Conservation (phyloP, 768 basidiomycete species). For the Naganishia vishniacii region DNA sequence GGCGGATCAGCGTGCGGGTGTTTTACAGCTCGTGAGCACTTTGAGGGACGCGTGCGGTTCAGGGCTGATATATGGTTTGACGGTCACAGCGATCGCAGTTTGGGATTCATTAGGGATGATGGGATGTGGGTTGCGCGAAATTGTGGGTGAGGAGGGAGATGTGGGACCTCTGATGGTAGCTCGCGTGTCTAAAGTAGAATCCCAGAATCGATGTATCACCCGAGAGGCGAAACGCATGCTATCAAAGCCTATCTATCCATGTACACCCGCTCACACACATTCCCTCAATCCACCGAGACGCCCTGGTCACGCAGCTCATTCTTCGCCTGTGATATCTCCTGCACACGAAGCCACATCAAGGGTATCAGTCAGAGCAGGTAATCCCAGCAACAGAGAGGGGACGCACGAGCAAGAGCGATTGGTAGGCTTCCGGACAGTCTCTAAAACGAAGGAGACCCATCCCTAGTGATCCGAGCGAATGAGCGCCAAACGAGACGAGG, state of each 20-base stretch:
- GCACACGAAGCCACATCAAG: background rate
- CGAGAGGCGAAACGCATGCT: no score
- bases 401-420: conserved; percentile 62
- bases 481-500: conserved; percentile 71
- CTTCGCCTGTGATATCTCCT: conserved; percentile 49
- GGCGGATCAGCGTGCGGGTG: conserved; percentile 68
- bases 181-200: no score
- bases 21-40: conserved; percentile 68
- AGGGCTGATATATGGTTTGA: background rate
- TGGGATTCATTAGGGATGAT: conserved; percentile 17
- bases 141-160: no score
- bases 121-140: no score
- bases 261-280: background rate
- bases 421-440: conserved; percentile 75
- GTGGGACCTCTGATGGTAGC: no score
- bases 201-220: no score
- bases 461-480: conserved; percentile 70
- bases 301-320: conserved; percentile 59
- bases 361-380: no score
- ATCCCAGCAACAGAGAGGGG: no score
- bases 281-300: conserved; percentile 57
- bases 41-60: background rate
- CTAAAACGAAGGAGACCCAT: conserved; percentile 67
- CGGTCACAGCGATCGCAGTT: conserved; percentile 19
- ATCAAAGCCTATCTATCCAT: no score